Evolutionary conservation across 495 filamentous ascomycete species (phyloP), one percentile per base, ranked within the genome.

Genomic region (Jackrogersella minutella): DNA sequence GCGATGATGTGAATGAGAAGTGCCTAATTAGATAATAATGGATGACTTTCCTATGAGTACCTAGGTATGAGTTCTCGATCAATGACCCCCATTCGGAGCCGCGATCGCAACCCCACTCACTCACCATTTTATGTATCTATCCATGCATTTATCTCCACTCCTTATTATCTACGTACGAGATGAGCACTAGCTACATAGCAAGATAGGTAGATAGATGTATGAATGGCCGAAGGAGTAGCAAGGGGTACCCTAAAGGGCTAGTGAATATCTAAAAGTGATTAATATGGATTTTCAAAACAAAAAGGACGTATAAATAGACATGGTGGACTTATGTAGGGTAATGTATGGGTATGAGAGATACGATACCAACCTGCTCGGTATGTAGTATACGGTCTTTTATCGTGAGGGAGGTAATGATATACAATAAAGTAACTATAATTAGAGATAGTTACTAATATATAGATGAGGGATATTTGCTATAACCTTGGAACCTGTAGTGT

Each of bases 81-180:
- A 4, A 33, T 51, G 30, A 21, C 19, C 11, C n/a, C 39, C 21
- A 55, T 62, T 55, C 28, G 44, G 40, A 64, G 52, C 52, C 0
- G 41, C 19, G 19, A 26, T 28, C 4, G 19, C 1, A 54, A 58
- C 62, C 62, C 54, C 62, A 44, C 62, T 54, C 22, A 31, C 17
- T 46, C n/a, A n/a, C n/a, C n/a, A n/a, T n/a, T n/a, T n/a, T 63
- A 54, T 47, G 11, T 54, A 55, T 46, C n/a, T 31, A 31, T 34
- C n/a, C 16, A 41, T 1, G 16, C 5, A 16, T 16, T 24, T 34
- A 53, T 62, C 47, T 34, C 46, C 49, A 53, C 47, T 36, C 36
- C 28, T 44, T 11, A n/a, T 47, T 36, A 24, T 21, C n/a, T 14
- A 37, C n/a, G n/a, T n/a, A n/a, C n/a, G 19, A 3, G 21, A 2